phyloP scores from a whole-genome alignment of 441 rosid genomes.

The Croton laevigatus region DNA sequence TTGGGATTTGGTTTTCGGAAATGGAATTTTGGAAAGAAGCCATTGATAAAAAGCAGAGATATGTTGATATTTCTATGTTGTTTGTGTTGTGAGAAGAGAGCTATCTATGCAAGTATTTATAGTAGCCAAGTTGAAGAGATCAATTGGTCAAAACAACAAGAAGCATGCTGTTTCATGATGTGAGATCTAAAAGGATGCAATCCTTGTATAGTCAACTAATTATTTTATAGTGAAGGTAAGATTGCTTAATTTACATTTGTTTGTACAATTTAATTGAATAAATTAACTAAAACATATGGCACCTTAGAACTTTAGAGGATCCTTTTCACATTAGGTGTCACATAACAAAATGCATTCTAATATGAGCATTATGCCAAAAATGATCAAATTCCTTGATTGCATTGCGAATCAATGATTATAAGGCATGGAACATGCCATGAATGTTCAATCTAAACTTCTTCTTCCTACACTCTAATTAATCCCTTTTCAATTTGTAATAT shows the following conservation, averaged over 20 bases:
- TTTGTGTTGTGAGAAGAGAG: not conserved
- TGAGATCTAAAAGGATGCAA: not conserved
- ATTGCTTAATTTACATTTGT: too few species aligned
- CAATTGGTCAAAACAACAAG: not conserved
- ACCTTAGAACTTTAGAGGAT: not conserved
- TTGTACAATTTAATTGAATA: too few species aligned
- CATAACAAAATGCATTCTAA: too few species aligned
- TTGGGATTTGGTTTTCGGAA: conserved; percentile 7
- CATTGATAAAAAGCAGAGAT: conserved; percentile 3
- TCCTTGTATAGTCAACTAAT: too few species aligned
- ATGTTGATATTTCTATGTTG: not conserved
- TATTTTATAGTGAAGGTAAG: too few species aligned
- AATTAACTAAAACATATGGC: too few species aligned
- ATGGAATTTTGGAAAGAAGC: conserved; percentile 15
- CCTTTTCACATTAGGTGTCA: not conserved
- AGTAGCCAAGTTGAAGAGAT: not conserved
- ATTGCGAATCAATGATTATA: not conserved
- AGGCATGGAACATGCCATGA: not conserved
- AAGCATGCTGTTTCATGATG: not conserved
- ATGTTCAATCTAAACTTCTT: too few species aligned
- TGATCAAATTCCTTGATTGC: not conserved
- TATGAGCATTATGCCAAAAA: not conserved
- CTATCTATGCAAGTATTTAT: not conserved
- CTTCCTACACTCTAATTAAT: too few species aligned
- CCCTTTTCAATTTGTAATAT: too few species aligned